Evolutionary conservation across 2,329 filamentous ascomycete genomes (phyloP), one percentile per base, ranked within the genome.

Genomic region (Zarea fungicola): DNA sequence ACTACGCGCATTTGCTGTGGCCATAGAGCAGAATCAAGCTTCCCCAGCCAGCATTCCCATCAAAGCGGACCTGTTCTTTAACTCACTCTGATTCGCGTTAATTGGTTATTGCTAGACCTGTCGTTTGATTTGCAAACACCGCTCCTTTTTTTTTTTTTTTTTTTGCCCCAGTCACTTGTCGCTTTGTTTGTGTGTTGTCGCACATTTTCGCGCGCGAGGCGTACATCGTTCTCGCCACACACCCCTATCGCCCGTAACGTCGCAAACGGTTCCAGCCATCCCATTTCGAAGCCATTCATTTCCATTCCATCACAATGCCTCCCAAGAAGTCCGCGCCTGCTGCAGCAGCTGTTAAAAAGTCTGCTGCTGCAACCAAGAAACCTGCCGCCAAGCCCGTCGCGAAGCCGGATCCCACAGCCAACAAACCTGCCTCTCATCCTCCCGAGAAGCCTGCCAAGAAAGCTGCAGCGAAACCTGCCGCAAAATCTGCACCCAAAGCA

Each of bases 401-500:
- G n/a, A n/a, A n/a, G n/a, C n/a, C n/a, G n/a, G n/a, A n/a, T n/a
- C n/a, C n/a, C n/a, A 13, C 22, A 10, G 21, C 22, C 9, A 40
- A 40, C 8, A 40, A 40, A 16, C 9, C 37, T 13, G 34, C 34
- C 7, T n/a, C 34, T 8, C n/a, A n/a, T n/a, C 16, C 43, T 13
- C 22, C 44, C 13, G 41, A 48, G 18, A 40, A 34, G 44, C 16
- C 36, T 10, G 19, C 34, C 26, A 16, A 25, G 18, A 34, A 48
- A 29, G 40, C 41, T 50, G 25, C 50, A 8, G 31, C 31, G 7
- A 34, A 34, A n/a, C 9, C 14, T n/a, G 16, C 31, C 31, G n/a
- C 52, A 21, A 53, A 56, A 48, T 56, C 60, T 26, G 41, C 55
- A 3, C 48, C 54, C 4, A 57, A 56, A 25, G 25, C 43, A 1